Evolutionary conservation across 2,329 filamentous ascomycete genomes (phyloP), one percentile per base, ranked within the genome.

Genomic region (Periconia sp.): DNA sequence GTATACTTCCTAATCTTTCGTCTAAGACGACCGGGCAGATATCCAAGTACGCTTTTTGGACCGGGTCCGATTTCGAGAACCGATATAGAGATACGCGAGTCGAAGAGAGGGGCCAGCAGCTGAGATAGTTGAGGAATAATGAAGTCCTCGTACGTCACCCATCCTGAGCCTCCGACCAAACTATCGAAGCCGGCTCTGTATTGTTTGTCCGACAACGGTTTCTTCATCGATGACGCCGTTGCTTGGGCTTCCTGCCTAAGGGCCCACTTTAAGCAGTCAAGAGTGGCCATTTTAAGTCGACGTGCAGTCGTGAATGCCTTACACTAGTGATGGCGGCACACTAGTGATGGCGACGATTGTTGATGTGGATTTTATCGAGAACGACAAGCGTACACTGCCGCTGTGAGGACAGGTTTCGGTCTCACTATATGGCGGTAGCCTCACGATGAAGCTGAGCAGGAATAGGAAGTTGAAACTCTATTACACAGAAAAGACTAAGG

Each of bases 41-140:
- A 36, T 41, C 67, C 77, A 34, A 86, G 68, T 5, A 86, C 54
- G 52, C 73, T 84, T 60, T 75, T 70, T 0, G 79, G 75, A 7
- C 83, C 83, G 0, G 83, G 80, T 50, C 81, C 80, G 36, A 85
- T 78, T 53, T 86, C 83, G 5, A 86, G 70, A 12, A 77, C 73
- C 3, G 81, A 83, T 47, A 85, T 63, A 10, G 55, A 33, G 18
- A 5, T 36, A 21, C 69, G 71, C 5, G 74, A 75, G 24, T 66
- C 55, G 50, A 77, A 60, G 23, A 80, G 65, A 40, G 71, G 53
- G 1, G 40, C 35, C 2, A 84, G 52, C 0, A 79, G 47, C 24
- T 63, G 54, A 36, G 66, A 65, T 4, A 84, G 63, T 29, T 80
- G 73, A 33, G 80, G 78, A 30, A 77, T 64, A 22, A 83, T 74